These are phyloP conservation scores for Phytophthora podocarpi DNA, from an alignment of 352 stramenopile genomes.

Conservation along the genomic window DNA sequence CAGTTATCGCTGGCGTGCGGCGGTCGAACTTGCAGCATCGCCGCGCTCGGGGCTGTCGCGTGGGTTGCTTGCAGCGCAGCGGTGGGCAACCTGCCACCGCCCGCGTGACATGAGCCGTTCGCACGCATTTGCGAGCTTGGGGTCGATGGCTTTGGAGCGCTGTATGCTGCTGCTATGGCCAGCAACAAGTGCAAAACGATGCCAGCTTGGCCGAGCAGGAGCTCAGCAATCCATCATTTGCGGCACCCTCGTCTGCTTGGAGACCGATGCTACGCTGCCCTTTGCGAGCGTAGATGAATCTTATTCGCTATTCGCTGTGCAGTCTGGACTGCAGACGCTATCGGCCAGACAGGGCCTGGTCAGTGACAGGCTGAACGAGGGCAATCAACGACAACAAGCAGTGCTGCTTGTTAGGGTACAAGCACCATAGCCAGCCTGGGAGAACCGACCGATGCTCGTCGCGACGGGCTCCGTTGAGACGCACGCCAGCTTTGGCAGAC, in stretches of 20 bases:
- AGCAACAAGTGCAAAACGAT: neutral
- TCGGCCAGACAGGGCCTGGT: no score
- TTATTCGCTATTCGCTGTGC: no score
- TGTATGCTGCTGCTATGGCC: neutral
- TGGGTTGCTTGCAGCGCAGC: neutral
- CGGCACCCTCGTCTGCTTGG: slow-evolving; percentile 11
- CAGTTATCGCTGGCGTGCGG: slow-evolving; percentile 12
- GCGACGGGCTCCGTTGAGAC: neutral
- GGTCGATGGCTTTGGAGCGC: no score
- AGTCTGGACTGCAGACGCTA: no score
- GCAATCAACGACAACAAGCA: no score
- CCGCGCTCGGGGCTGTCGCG: neutral
- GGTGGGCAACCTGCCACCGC: no score
- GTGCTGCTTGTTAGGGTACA: neutral
- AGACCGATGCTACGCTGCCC: neutral
- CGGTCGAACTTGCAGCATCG: neutral
- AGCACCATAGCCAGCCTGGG: slow-evolving; percentile 5
- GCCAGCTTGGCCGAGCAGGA: neutral
- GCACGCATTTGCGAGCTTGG: no score
- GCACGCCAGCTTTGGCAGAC: slow-evolving; percentile 6
- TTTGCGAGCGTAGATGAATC: slow-evolving; percentile 15
- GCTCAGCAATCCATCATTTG: slow-evolving; percentile 21
- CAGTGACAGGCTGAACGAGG: no score
- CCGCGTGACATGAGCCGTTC: no score
- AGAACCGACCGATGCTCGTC: neutral